Evolutionary conservation across 2,329 filamentous ascomycete species (phyloP), one percentile per base, ranked within the genome.

Genomic region (Talaromyces amestolkiae): DNA sequence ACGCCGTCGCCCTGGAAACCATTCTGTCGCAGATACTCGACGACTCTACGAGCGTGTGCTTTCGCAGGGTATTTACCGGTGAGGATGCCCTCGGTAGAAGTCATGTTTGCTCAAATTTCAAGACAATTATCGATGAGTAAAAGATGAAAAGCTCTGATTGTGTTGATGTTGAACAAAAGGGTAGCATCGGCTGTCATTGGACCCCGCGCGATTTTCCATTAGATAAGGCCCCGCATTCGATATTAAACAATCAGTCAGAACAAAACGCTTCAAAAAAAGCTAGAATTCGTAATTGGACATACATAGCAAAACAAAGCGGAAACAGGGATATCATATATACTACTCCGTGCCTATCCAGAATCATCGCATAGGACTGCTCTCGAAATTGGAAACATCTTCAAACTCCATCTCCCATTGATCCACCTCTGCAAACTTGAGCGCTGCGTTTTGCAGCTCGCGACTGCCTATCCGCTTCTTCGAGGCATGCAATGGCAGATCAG

Each of bases 41-140:
- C 91, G n/a, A 98, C 93, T 68, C 90, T 89, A 71, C 86, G 86
- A 66, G 91, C 92, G 78, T 99, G 95, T 33, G 86, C 84, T 82
- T 97, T 98, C 72, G 91, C 94, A 27, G 95, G 95, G 72, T 89
- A 89, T 76, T 88, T 89, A 65, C 82, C 84, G 63, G 81, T 80
- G 27, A 86, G 77, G 45, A 85, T 76, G n/a, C 70, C 60, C 47
- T 78, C 74, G 6, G 76, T 68, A 2, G 75, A 70, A 37, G 74
- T 66, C 76, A 78, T 78, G 33, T 17, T 61, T 33, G 22, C 19
- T 45, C 37, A 27, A 11, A 1, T 45, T 19, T 11, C 27, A 45
- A 37, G 10, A 43, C n/a, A 56, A 22, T 39, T 37, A 11, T 15
- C 17, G 11, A 37, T 19, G 33, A 56, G 19, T 22, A 22, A 15